A percentile compares a stretch with the other conserved stretches of the same genome.
phyloP scores from a whole-genome alignment of 805 yeast species.

The Ogataea corticis region DNA sequence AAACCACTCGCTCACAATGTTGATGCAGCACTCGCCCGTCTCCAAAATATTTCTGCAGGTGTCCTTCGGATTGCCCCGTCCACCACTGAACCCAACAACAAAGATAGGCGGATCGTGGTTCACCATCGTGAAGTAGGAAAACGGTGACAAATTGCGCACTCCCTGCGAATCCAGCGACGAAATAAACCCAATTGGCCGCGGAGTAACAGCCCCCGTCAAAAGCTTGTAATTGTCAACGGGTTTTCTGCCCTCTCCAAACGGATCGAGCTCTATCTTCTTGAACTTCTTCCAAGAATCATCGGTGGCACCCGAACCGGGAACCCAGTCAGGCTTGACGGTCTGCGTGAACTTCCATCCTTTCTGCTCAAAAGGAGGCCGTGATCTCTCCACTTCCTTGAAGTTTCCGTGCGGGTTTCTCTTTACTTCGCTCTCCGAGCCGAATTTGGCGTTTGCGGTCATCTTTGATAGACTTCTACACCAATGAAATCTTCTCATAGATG shows the following conservation, averaged over 20 bases:
- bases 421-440: constrained; percentile 6
- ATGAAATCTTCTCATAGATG: neutral
- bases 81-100: constrained; percentile 47
- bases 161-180: constrained; percentile 49
- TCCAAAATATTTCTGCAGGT: constrained; percentile 48
- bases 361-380: constrained; percentile 11
- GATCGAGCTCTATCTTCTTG: constrained; percentile 50
- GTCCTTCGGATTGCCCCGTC: constrained; percentile 45
- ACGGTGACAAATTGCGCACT: constrained; percentile 55
- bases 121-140: constrained; percentile 51
- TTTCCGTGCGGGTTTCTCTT: constrained; percentile 8
- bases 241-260: constrained; percentile 40
- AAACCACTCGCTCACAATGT: constrained; percentile 62
- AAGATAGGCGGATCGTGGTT: constrained; percentile 61
- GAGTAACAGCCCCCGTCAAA: constrained; percentile 52
- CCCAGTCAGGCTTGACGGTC: constrained; percentile 40
- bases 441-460: constrained; percentile 3
- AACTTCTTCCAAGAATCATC: constrained; percentile 44
- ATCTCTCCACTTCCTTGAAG: constrained; percentile 13
- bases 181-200: constrained; percentile 62
- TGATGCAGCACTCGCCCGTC: constrained; percentile 55
- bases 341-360: constrained; percentile 9
- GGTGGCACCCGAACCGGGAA: constrained; percentile 48
- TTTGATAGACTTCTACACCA: neutral
- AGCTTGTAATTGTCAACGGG: constrained; percentile 49